Evolutionary conservation across 1,284 basidiomycete genomes (phyloP).

Genomic region (Rhodofomes roseus): DNA sequence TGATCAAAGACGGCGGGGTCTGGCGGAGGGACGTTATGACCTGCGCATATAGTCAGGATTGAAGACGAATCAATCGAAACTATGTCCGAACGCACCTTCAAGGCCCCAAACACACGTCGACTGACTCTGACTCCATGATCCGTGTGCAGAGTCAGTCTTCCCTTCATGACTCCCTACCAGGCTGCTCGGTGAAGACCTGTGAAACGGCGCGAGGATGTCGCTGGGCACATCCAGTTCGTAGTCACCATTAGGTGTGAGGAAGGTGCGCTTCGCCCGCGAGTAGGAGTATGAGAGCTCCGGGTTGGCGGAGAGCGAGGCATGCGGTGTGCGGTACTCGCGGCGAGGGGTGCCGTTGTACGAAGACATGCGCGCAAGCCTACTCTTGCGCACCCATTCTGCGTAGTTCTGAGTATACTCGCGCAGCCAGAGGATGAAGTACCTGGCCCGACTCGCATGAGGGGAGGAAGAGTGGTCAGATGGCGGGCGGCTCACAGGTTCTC

Average conservation of each 20-base stretch:
- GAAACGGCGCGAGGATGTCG: conserved; percentile 61
- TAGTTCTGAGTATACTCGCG: conserved; percentile 61
- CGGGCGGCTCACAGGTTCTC: conserved; percentile 58
- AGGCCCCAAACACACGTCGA: conserved; percentile 4
- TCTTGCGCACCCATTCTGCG: conserved; percentile 51
- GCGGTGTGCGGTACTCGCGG: conserved; percentile 14
- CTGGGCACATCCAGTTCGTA: conserved; percentile 71
- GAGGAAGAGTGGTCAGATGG: not conserved
- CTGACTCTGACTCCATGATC: conserved; percentile 1
- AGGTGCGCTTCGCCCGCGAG: conserved; percentile 71
- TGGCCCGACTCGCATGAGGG: conserved; percentile 18
- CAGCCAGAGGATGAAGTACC: conserved; percentile 75
- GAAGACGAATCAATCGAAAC: not conserved
- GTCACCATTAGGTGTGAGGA: conserved; percentile 62
- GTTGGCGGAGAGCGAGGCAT: conserved; percentile 19
- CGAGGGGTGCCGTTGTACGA: conserved; percentile 7
- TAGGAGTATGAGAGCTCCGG: conserved; percentile 65
- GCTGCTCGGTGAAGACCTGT: conserved; percentile 20
- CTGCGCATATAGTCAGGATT: not conserved
- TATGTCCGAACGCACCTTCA: conserved; percentile 6
- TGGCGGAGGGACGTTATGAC: conserved; percentile 26
- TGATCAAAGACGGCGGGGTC: conserved; percentile 61
- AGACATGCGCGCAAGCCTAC: conserved; percentile 32
- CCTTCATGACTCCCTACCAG: not conserved
- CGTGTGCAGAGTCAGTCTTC: not conserved